Evolutionary conservation across 768 basidiomycete species (phyloP), one percentile per base, ranked within the genome.

Genomic region (Coprinopsis cinerea): DNA sequence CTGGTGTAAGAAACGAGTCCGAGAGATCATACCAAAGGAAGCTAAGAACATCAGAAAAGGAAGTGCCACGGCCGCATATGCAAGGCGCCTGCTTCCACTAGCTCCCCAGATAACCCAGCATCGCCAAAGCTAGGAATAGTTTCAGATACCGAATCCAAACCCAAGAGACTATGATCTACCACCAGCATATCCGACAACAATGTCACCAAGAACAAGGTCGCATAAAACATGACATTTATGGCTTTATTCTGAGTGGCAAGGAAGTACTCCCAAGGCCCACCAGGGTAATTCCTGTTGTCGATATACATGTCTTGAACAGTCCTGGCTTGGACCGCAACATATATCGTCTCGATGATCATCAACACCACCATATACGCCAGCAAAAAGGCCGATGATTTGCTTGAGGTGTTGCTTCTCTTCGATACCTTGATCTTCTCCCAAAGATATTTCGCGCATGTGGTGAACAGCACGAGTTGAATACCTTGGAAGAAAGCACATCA

Each of bases 51-150:
- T 51, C 4, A 73, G 17, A 0, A 59, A 52, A 9, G 76, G 75
- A 40, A 77, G 61, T 1, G 59, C 48, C 3, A 65, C 60, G 2
- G 67, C 68, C 2, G 63, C 42, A 52, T 66, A 65, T 4, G 69
- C 67, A 15, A 64, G n/a, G 30, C n/a, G 51, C 1, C 30, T 18
- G 14, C 49, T 57, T 15, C 70, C 71, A 10, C 65, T 67, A 2
- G 65, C 64, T 30, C 62, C 60, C 70, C 74, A 76, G 20, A 76
- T 72, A 13, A 75, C 67, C 64, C 68, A 72, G 53, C 75, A 76
- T 17, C 74, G 62, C 73, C 73, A 76, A 25, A 76, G 58, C 74
- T 72, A 52, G 10, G 15, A 41, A 24, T 5, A 43, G 17, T 5
- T 23, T 22, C 24, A 43, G 23, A n/a, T n/a, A n/a, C n/a, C 18